Evolutionary conservation across 2,329 filamentous ascomycete species (phyloP).

Genomic region (Trichoderma sp.): DNA sequence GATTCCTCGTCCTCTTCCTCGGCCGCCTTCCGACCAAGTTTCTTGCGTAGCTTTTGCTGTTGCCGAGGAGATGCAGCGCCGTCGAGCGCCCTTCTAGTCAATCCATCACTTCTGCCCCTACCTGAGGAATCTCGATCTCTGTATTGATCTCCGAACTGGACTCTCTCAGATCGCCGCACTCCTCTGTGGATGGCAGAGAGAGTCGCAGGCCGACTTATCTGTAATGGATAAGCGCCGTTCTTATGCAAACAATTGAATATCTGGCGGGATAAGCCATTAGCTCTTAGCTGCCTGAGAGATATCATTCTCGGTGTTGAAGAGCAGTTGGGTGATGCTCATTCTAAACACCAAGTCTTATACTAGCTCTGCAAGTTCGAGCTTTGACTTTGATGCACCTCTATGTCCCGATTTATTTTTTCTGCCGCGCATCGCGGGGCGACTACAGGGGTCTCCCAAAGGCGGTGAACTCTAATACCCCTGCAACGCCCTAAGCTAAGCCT

Average conservation of each 20-base stretch:
- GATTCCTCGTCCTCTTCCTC: constrained; percentile 34
- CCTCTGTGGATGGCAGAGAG: constrained; percentile 70
- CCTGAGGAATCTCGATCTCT: constrained; percentile 16
- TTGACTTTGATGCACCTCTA: neutral
- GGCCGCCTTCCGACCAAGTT: constrained; percentile 44
- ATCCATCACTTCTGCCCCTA: constrained; percentile 24
- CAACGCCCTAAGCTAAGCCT: neutral
- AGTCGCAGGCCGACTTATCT: constrained; percentile 31
- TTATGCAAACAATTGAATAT: constrained; percentile 18
- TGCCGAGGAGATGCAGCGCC: constrained; percentile 33
- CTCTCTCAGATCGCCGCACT: constrained; percentile 51
- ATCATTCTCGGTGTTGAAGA: constrained; percentile 30
- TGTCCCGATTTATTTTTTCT: constrained; percentile 27
- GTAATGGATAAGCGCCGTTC: neutral
- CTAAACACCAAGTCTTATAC: neutral
- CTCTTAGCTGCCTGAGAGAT: constrained; percentile 26
- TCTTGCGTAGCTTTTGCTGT: constrained; percentile 50
- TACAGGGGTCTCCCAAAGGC: constrained; percentile 23
- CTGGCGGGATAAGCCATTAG: constrained; percentile 25
- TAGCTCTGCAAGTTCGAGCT: neutral
- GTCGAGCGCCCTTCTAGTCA: constrained; percentile 32
- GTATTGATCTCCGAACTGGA: constrained; percentile 28
- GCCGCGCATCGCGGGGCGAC: constrained; percentile 21
- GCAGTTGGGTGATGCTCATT: neutral
- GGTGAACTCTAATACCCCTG: constrained; percentile 22